Evolutionary conservation across 2,329 filamentous ascomycete species (phyloP), one percentile per base, ranked within the genome.

Genomic region (Hypoxylon sp.): DNA sequence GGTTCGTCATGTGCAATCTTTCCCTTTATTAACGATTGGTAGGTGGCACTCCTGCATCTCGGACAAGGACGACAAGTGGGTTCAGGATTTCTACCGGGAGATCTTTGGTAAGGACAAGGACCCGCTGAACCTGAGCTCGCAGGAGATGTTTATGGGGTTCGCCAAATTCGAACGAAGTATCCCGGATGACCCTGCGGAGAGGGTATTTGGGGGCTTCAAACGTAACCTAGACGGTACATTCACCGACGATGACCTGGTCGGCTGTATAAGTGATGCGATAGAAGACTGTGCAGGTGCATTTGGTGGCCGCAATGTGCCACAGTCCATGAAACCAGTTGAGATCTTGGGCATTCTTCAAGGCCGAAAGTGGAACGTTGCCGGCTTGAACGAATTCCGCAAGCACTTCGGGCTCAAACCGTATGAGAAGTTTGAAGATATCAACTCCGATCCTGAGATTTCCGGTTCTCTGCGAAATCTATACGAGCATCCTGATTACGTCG

Each of bases 381-480:
- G 87, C 0, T 75, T 95, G 54, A 95, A 95, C 65, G 90, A 94
- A 73, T 95, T 94, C 76, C 82, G 90, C 42, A 86, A 88, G 67
- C 89, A 91, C 73, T 92, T 93, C 62, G 84, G 86, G 1, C 75
- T 96, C 4, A 88, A 89, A 71, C 81, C 83, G 0, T 87, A 95
- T 65, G 82, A 86, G 15, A 88, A 78, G 0, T 95, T 95, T 53
- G 88, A 92, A 67, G 89, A 92, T 40, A 91, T 95, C 73, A 94
- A 92, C 69, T 84, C 86, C 0, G 87, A 94, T 60, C 86, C 86
- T 0, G 80, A 82, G 9, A 81, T 93, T 11, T 82, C 88, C 2
- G 78, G 87, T 36, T 76, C 83, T 17, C 77, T 91, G 3, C 77
- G 79, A 11, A 77, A 84, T 47, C 76, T 94, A 7, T 91, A 91